These are phyloP conservation scores for Russula dissimulans DNA, from an alignment of 768 basidiomycete species.

Conservation along the genomic window DNA sequence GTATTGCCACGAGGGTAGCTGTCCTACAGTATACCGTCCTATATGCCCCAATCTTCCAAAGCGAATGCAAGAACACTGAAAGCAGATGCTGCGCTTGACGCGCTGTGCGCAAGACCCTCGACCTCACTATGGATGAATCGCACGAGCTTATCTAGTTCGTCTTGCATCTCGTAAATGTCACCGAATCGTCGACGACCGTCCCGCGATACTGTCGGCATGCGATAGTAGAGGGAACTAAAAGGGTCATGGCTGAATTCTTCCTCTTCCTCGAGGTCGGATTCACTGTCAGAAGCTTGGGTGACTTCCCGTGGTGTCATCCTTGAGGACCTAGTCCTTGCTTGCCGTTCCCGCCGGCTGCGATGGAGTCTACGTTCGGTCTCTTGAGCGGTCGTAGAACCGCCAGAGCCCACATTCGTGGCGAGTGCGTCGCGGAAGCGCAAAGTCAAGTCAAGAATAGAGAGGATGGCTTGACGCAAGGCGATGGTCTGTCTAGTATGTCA, in stretches of 20 bases:
- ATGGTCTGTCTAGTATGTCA: slow-evolving; percentile 39
- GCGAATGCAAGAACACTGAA: slow-evolving; percentile 69
- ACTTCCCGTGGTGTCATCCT: slow-evolving; percentile 25
- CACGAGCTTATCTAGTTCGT: slow-evolving; percentile 63
- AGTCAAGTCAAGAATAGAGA: slow-evolving; percentile 65
- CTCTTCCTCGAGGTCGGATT: slow-evolving; percentile 24
- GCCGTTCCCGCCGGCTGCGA: slow-evolving; percentile 49
- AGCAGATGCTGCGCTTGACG: slow-evolving; percentile 48
- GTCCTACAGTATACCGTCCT: slow-evolving; percentile 17
- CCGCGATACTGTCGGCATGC: slow-evolving; percentile 30
- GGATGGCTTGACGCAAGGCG: slow-evolving; percentile 53
- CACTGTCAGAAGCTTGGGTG: slow-evolving; percentile 36
- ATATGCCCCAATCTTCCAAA: slow-evolving; percentile 69
- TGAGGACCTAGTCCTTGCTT: slow-evolving; percentile 54
- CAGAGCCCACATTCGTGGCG: slow-evolving; percentile 48
- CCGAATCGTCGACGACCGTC: slow-evolving; percentile 40
- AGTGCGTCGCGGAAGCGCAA: slow-evolving; percentile 62
- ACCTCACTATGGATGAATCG: slow-evolving; percentile 59
- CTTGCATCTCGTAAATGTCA: slow-evolving; percentile 53
- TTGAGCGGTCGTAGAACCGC: slow-evolving; percentile 49
- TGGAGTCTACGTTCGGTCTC: slow-evolving; percentile 46
- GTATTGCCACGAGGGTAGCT: not conserved
- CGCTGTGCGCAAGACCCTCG: slow-evolving; percentile 56
- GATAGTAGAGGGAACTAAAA: slow-evolving; percentile 34
- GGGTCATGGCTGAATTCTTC: slow-evolving; percentile 16